These are phyloP conservation scores for Eucommia ulmoides DNA, from an alignment of 257 asterid species.

Conservation along the genomic window DNA sequence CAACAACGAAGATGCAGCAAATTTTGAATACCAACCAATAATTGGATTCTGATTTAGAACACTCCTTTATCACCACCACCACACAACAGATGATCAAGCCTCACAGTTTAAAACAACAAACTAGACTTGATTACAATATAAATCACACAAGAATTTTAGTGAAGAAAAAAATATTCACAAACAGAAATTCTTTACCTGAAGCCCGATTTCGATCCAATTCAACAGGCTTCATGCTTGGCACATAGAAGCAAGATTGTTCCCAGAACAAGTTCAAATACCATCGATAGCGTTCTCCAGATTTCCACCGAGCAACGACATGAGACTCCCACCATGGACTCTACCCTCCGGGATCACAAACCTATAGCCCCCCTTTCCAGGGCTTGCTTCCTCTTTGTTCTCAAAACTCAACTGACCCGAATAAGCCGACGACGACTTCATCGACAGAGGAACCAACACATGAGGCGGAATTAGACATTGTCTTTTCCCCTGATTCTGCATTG, in stretches of 20 bases:
- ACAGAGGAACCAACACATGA: slow-evolving; percentile 74
- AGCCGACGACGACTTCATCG: slow-evolving; percentile 58
- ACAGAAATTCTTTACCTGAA: too few species aligned
- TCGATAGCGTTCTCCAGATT: slow-evolving; percentile 37
- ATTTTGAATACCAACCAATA: too few species aligned
- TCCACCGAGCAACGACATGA: slow-evolving; percentile 72
- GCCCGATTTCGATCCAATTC: too few species aligned
- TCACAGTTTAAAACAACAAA: too few species aligned
- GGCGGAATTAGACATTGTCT: slow-evolving; percentile 61
- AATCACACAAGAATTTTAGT: too few species aligned
- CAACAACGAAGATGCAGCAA: too few species aligned
- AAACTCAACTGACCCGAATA: slow-evolving; percentile 20
- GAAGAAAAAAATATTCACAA: too few species aligned
- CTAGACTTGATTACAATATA: too few species aligned
- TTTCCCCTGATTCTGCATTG: slow-evolving; percentile 34
- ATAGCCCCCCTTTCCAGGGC: slow-evolving; percentile 16
- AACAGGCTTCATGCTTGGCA: too few species aligned
- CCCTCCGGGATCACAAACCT: slow-evolving; percentile 59
- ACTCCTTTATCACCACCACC: too few species aligned
- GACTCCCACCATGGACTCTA: slow-evolving; percentile 94
- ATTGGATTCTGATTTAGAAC: too few species aligned
- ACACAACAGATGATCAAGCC: too few species aligned
- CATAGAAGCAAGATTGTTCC: not conserved
- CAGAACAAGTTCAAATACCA: slow-evolving; percentile 18
- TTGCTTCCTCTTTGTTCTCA: slow-evolving; percentile 30